phyloP scores from a whole-genome alignment of 148 eudicot genomes.

The Rhododendron simsii region DNA sequence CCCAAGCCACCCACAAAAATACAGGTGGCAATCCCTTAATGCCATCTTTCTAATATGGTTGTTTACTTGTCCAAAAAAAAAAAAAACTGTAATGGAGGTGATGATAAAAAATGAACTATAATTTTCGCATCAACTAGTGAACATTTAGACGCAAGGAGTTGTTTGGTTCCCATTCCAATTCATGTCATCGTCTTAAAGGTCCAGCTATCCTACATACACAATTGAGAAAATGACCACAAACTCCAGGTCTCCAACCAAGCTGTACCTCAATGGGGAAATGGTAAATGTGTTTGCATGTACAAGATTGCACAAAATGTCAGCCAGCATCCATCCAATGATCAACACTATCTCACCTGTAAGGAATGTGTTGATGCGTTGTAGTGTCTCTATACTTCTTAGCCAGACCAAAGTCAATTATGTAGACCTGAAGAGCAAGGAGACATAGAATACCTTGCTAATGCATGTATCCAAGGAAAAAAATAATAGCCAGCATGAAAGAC shows the following conservation, averaged over 20 bases:
- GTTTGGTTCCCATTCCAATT: not conserved
- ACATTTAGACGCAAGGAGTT: not conserved
- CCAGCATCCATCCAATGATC: conserved; percentile 6
- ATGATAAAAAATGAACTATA: not conserved
- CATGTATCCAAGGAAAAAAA: not conserved
- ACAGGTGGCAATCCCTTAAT: not conserved
- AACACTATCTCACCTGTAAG: conserved; percentile 64
- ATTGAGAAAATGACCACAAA: not conserved
- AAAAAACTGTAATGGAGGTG: not conserved
- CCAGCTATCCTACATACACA: not conserved
- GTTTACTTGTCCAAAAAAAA: no score
- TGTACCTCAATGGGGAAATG: not conserved
- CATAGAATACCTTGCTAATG: not conserved
- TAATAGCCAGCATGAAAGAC: not conserved
- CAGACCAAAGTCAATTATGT: conserved; percentile 84
- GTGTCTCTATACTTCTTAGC: conserved; percentile 92
- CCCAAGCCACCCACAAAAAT: no score
- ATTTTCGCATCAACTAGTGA: not conserved
- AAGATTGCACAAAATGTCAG: not conserved
- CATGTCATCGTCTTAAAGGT: not conserved
- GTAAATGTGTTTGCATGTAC: not conserved
- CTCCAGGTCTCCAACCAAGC: not conserved
- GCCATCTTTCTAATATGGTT: not conserved
- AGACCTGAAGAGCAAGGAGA: conserved; percentile 44
- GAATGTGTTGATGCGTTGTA: conserved; percentile 82